A percentile compares a stretch with the other conserved stretches of the same genome.
These are phyloP conservation scores for Odontarrhena argentea DNA, from an alignment of 345 rosid genomes.

Conservation along the genomic window DNA sequence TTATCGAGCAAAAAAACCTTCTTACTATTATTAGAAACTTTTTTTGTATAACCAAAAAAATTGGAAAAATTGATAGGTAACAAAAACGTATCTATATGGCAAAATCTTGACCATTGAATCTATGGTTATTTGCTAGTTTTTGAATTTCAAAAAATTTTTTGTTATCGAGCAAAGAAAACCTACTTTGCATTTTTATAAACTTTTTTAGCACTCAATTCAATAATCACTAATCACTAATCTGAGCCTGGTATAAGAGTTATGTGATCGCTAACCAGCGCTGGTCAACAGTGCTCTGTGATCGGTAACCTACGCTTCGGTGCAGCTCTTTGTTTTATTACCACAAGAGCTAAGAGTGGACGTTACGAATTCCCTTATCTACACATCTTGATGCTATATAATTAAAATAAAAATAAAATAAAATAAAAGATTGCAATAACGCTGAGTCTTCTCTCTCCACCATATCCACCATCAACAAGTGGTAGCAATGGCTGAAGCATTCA, in stretches of 20 bases:
- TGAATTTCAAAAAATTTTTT: too few relatives aligned
- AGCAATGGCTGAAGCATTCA: constrained; percentile 59
- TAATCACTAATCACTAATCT: background rate
- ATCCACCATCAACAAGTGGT: constrained; percentile 13
- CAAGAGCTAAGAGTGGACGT: constrained; percentile 42
- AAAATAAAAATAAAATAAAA: background rate
- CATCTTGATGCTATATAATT: constrained; percentile 19
- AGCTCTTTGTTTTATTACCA: constrained; percentile 12
- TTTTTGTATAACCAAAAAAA: too few relatives aligned
- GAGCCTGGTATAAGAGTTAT: background rate
- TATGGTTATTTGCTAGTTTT: too few relatives aligned
- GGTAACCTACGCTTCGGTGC: constrained; percentile 14
- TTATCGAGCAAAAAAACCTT: too few relatives aligned
- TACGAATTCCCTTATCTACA: constrained; percentile 59
- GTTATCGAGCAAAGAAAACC: too few relatives aligned
- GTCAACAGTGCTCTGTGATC: background rate
- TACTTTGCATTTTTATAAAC: too few relatives aligned
- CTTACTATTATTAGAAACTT: too few relatives aligned
- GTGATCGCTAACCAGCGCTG: background rate
- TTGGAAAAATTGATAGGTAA: too few relatives aligned
- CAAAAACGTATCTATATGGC: too few relatives aligned
- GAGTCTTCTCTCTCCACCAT: background rate
- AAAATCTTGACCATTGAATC: too few relatives aligned
- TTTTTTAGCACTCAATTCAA: background rate
- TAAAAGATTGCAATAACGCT: constrained; percentile 3